Conservation (phyloP, 768 basidiomycete genomes). For the Hemileccinum impolitum region DNA sequence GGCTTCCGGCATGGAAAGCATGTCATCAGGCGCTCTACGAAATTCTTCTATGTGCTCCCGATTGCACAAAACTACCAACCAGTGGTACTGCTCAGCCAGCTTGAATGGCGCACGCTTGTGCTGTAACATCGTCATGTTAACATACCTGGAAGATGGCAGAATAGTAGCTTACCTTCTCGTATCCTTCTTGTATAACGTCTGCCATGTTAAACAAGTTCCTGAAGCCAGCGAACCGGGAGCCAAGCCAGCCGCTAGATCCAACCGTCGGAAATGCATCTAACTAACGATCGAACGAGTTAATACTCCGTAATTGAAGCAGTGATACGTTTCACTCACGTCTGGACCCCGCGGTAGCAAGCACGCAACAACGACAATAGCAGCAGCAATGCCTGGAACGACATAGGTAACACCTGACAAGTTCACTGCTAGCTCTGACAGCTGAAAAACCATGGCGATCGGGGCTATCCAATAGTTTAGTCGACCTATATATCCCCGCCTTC, state of each 20-base stretch:
- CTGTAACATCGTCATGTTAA: slow-evolving; percentile 9
- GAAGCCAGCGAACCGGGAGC: slow-evolving; percentile 25
- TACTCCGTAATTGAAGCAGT: neutral
- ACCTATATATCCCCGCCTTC: too few relatives aligned
- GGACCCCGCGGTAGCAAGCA: neutral
- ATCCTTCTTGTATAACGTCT: slow-evolving; percentile 30
- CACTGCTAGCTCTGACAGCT: neutral
- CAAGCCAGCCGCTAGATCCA: slow-evolving; percentile 21
- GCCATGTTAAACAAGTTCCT: slow-evolving; percentile 11
- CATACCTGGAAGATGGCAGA: neutral
- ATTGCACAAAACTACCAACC: slow-evolving; percentile 39
- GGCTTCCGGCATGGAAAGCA: slow-evolving; percentile 33
- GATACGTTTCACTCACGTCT: neutral
- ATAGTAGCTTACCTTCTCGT: slow-evolving; percentile 22
- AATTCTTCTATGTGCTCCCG: slow-evolving; percentile 37
- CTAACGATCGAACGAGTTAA: slow-evolving; percentile 4
- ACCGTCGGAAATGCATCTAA: slow-evolving; percentile 29
- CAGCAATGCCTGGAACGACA: neutral
- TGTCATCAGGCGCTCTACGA: slow-evolving; percentile 35
- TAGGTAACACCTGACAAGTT: neutral
- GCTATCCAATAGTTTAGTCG: neutral
- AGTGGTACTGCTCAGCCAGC: slow-evolving; percentile 25
- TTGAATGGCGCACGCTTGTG: slow-evolving; percentile 29
- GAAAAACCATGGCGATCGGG: neutral
- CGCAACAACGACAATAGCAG: neutral